Evolutionary conservation across 768 basidiomycete species (phyloP).

Genomic region (Lactifluus subvellereus): DNA sequence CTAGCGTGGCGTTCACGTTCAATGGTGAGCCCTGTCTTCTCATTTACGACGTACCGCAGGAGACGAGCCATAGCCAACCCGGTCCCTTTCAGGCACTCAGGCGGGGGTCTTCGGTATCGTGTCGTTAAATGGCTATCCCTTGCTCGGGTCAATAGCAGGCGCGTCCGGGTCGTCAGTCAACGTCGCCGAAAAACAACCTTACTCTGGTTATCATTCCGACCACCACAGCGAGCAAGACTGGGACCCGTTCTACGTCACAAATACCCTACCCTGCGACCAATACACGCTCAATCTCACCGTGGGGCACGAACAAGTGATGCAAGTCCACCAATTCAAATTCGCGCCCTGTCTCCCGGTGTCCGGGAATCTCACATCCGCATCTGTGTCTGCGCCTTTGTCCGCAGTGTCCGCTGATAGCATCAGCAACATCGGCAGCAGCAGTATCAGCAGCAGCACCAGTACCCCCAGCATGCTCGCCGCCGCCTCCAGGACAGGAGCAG

Average conservation of each 20-base stretch:
- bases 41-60: neutral
- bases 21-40: neutral
- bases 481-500: neutral
- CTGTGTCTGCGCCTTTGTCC: too few relatives aligned
- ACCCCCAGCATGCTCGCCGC: neutral
- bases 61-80: too few relatives aligned
- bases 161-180: neutral
- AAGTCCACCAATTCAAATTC: neutral
- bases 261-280: neutral
- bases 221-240: too few relatives aligned
- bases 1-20: neutral
- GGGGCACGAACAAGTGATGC: neutral
- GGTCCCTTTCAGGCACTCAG: neutral
- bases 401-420: too few relatives aligned
- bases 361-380: neutral
- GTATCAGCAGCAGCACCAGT: neutral
- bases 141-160: neutral
- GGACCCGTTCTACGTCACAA: neutral
- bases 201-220: neutral
- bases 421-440: neutral
- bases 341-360: neutral
- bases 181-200: neutral
- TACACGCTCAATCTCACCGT: conserved; percentile 1
- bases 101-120: neutral
- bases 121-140: neutral